Evolutionary conservation across 192 early-diverging fungal genomes (phyloP).

Genomic region (Gaertneriomyces semiglobifer): DNA sequence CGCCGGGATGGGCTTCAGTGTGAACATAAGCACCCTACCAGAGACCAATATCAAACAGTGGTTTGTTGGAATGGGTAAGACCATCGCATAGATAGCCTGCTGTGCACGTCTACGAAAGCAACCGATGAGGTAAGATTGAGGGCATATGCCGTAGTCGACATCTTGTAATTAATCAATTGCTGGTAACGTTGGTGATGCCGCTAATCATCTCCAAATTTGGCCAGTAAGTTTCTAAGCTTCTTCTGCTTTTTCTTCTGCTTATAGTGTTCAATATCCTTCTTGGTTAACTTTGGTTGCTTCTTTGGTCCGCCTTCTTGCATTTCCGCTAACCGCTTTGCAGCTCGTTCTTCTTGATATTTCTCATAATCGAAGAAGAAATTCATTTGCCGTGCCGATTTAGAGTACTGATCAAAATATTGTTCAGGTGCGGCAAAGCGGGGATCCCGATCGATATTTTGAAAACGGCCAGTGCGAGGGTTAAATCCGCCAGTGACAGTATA

Average conservation of each 20-base stretch:
- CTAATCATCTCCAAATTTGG: conserved; percentile 29
- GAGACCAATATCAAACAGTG: no score
- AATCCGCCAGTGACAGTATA: conserved; percentile 31
- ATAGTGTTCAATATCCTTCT: conserved; percentile 38
- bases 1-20: no score
- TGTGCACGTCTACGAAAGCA: no score
- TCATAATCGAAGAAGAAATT: conserved; percentile 34
- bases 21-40: no score
- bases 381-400: conserved; percentile 37
- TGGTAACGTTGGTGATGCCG: neutral
- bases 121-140: no score
- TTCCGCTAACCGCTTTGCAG: conserved; percentile 22
- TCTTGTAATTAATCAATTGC: neutral
- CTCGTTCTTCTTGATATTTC: conserved; percentile 35
- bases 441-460: conserved; percentile 30
- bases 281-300: conserved; percentile 30
- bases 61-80: no score
- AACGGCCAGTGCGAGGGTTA: conserved; percentile 31
- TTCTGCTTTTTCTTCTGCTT: conserved; percentile 43
- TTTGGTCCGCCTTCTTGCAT: neutral
- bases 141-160: no score
- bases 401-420: conserved; percentile 33
- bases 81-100: no score
- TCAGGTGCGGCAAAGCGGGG: conserved; percentile 21
- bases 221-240: conserved; percentile 23